Percentiles rank a stretch among this genome's conserved stretches.
Conservation (phyloP, 2,329 filamentous ascomycete species). For the Aspergillus sp. region DNA sequence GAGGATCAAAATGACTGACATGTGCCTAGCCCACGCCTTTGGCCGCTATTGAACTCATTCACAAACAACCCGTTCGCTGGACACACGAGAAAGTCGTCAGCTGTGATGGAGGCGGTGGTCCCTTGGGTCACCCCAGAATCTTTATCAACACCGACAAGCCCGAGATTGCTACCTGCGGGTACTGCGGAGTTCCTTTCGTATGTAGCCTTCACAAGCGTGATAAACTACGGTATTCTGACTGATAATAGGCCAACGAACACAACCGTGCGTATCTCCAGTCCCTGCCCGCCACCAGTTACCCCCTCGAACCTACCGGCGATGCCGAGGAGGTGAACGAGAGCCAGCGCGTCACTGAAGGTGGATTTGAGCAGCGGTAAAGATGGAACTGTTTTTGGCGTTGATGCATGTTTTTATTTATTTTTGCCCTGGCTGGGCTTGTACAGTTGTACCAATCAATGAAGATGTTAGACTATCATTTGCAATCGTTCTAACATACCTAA, state of each 20-base stretch:
- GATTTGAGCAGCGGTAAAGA: conserved; percentile 60
- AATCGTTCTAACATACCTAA: not conserved
- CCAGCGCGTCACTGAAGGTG: conserved; percentile 60
- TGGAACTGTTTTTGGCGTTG: conserved; percentile 37
- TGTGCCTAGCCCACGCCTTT: conserved; percentile 72
- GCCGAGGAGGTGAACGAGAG: conserved; percentile 59
- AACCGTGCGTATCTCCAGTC: conserved; percentile 82
- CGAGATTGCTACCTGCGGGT: conserved; percentile 84
- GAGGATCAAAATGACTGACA: not conserved
- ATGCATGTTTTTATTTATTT: conserved; percentile 28
- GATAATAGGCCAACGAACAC: conserved; percentile 77
- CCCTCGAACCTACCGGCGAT: conserved; percentile 64
- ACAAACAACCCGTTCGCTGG: conserved; percentile 94
- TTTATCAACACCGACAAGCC: conserved; percentile 99
- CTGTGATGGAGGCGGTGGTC: conserved; percentile 90
- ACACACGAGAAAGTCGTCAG: conserved; percentile 76
- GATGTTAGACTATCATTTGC: conserved; percentile 18
- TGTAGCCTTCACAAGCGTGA: conserved; percentile 37
- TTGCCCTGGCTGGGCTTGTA: conserved; percentile 29
- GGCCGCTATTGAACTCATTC: conserved; percentile 92
- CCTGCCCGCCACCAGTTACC: conserved; percentile 76
- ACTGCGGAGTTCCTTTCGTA: conserved; percentile 93
- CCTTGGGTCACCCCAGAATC: conserved; percentile 84
- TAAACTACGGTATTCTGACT: not conserved
- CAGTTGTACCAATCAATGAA: conserved; percentile 38